Conservation (phyloP, 1,139 yeast genomes). For the Debaryomyces robertsiae region DNA sequence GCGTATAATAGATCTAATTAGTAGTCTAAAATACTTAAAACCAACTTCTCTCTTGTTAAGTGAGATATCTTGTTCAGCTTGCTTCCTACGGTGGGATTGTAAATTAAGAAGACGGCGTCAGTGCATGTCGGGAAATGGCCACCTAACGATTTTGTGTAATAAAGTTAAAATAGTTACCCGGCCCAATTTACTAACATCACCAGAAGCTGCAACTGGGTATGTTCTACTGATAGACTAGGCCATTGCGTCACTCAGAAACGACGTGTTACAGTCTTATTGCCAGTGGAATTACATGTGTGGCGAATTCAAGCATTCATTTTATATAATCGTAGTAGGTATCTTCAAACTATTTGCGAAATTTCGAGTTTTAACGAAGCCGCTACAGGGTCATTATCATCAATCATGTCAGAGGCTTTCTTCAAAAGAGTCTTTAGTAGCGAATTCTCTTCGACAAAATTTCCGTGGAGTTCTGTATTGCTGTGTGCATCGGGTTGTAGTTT, state of each 20-base stretch:
- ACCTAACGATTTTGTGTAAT: constrained; percentile 13
- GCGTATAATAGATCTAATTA: constrained; percentile 33
- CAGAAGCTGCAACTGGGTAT: not conserved
- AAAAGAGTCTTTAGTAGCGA: constrained; percentile 26
- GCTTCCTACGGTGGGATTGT: not conserved
- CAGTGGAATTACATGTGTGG: too few relatives aligned
- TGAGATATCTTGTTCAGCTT: too few relatives aligned
- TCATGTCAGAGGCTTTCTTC: constrained; percentile 26
- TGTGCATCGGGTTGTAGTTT: not conserved
- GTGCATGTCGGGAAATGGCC: constrained; percentile 9
- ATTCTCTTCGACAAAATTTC: constrained; percentile 26
- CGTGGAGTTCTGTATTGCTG: constrained; percentile 11
- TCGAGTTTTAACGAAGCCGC: constrained; percentile 16
- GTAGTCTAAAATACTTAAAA: constrained; percentile 30
- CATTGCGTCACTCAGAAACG: too few relatives aligned
- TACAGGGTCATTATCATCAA: constrained; percentile 21
- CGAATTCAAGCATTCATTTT: constrained; percentile 2
- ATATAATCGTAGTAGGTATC: not conserved
- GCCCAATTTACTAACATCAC: not conserved
- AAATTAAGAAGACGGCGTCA: constrained; percentile 7
- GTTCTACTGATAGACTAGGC: too few relatives aligned
- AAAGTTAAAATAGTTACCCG: constrained; percentile 10
- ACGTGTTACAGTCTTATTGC: too few relatives aligned
- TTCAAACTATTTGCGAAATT: constrained; percentile 12
- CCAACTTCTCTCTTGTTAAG: not conserved